Percentiles rank a stretch among this genome's conserved stretches.
phyloP scores from a whole-genome alignment of 2,329 filamentous ascomycete species.

The Penicillium expansum region DNA sequence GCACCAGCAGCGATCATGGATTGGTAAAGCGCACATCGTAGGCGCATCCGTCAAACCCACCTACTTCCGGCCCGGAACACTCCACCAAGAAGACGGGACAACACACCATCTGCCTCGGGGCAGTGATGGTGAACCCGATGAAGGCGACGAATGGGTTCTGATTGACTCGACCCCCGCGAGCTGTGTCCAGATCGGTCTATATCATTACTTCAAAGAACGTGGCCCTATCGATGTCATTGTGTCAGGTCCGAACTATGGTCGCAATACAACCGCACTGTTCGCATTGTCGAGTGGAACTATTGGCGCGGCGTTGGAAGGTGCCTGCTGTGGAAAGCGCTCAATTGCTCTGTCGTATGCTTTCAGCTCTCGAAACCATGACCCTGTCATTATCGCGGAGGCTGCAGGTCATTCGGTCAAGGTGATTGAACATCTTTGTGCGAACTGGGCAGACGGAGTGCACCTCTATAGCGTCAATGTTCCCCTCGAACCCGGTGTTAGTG shows the following conservation, averaged over 20 bases:
- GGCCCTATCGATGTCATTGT: conserved; percentile 74
- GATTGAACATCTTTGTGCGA: conserved; percentile 72
- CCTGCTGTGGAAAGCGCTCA: conserved; percentile 65
- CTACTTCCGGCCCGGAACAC: conserved; percentile 71
- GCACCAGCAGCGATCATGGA: conserved; percentile 92
- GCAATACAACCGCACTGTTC: conserved; percentile 78
- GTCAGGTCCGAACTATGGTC: conserved; percentile 77
- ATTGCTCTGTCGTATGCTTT: conserved; percentile 91
- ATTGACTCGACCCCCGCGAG: conserved; percentile 78
- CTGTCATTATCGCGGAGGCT: conserved; percentile 73
- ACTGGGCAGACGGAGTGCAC: conserved; percentile 73
- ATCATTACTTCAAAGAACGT: conserved; percentile 72
- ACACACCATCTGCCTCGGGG: conserved; percentile 59
- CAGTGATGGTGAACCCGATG: conserved; percentile 50
- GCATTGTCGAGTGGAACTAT: conserved; percentile 74
- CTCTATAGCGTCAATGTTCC: conserved; percentile 93
- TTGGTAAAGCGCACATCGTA: conserved; percentile 96
- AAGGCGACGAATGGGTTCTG: conserved; percentile 73
- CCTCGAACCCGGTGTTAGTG: conserved; percentile 70
- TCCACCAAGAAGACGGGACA: conserved; percentile 64
- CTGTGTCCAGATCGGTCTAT: conserved; percentile 77
- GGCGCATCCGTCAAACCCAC: conserved; percentile 79
- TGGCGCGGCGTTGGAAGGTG: conserved; percentile 73
- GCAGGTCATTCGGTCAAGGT: conserved; percentile 71
- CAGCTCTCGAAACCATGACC: conserved; percentile 79